Evolutionary conservation across 768 basidiomycete species (phyloP).

Genomic region (Ramaria sp.): DNA sequence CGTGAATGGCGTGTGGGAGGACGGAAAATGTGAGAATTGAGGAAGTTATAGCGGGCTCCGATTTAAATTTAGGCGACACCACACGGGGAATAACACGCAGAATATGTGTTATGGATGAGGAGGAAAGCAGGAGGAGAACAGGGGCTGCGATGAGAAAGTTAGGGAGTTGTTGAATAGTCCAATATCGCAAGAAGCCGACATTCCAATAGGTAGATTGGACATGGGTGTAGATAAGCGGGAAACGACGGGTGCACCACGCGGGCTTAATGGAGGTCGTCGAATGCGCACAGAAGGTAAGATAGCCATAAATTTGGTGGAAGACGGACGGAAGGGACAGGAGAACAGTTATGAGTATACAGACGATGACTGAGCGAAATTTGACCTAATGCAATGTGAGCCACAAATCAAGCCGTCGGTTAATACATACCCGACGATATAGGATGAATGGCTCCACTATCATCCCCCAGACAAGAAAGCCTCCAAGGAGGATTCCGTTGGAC

Average conservation of each 20-base stretch:
- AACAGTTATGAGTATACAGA: slow-evolving; percentile 31
- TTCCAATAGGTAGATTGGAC: slow-evolving; percentile 86
- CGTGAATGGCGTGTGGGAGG: slow-evolving; percentile 68
- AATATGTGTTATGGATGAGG: slow-evolving; percentile 28
- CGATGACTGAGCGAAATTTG: slow-evolving; percentile 23
- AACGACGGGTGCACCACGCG: slow-evolving; percentile 52
- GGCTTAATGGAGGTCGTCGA: slow-evolving; percentile 14
- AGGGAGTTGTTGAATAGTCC: slow-evolving; percentile 72
- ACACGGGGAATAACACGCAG: slow-evolving; percentile 12
- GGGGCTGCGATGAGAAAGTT: slow-evolving; percentile 80
- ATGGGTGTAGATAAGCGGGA: slow-evolving; percentile 72
- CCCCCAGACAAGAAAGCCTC: slow-evolving; percentile 75
- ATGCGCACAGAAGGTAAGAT: slow-evolving; percentile 49
- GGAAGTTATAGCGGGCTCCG: slow-evolving; percentile 21
- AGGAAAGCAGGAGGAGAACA: slow-evolving; percentile 41
- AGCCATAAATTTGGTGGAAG: slow-evolving; percentile 59
- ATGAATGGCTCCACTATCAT: slow-evolving; percentile 47
- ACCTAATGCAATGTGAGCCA: slow-evolving; percentile 18
- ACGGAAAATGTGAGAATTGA: slow-evolving; percentile 25
- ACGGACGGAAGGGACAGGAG: slow-evolving; percentile 57
- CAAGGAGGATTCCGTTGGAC: slow-evolving; percentile 67
- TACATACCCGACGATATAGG: slow-evolving; percentile 23
- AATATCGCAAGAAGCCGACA: slow-evolving; percentile 77
- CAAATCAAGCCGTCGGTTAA: slow-evolving; percentile 9
- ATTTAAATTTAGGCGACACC: background rate